phyloP scores from a whole-genome alignment of 176 grass and related monocot species.

The Juncus effusus region DNA sequence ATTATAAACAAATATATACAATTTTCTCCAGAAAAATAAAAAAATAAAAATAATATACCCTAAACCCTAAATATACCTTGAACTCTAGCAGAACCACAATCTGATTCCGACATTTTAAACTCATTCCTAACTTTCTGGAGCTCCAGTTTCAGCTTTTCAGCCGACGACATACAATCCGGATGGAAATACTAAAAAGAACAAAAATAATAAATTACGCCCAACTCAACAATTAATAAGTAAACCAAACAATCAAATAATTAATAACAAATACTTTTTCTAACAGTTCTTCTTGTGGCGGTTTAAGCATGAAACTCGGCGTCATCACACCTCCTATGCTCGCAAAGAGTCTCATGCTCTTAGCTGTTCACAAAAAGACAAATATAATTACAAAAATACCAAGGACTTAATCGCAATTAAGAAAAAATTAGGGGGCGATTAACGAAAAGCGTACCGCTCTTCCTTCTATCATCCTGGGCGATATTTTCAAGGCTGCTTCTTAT shows the following conservation, averaged over 20 bases:
- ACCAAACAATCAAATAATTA: neutral
- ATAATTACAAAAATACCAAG: constrained; percentile 7
- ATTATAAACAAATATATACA: neutral
- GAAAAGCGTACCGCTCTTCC: neutral
- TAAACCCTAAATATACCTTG: constrained; percentile 48
- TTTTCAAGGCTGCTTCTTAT: constrained; percentile 1
- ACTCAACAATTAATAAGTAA: neutral
- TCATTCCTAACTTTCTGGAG: constrained; percentile 80
- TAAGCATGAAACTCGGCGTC: constrained; percentile 35
- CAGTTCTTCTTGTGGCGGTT: constrained; percentile 71
- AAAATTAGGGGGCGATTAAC: neutral
- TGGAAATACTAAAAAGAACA: constrained; percentile 77
- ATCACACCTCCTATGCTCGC: constrained; percentile 31
- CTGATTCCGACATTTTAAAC: constrained; percentile 92
- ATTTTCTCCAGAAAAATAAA: neutral
- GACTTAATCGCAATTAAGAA: constrained; percentile 19
- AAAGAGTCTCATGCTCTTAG: constrained; percentile 8
- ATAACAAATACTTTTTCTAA: constrained; percentile 64
- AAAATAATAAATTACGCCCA: neutral
- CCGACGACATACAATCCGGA: constrained; percentile 89
- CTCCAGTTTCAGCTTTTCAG: constrained; percentile 89
- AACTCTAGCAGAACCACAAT: constrained; percentile 87
- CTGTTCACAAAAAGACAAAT: constrained; percentile 31
- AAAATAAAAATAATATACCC: neutral
- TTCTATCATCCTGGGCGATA: neutral